Evolutionary conservation across 345 rosid species (phyloP).

Genomic region (Arabidopsis arenosa): DNA sequence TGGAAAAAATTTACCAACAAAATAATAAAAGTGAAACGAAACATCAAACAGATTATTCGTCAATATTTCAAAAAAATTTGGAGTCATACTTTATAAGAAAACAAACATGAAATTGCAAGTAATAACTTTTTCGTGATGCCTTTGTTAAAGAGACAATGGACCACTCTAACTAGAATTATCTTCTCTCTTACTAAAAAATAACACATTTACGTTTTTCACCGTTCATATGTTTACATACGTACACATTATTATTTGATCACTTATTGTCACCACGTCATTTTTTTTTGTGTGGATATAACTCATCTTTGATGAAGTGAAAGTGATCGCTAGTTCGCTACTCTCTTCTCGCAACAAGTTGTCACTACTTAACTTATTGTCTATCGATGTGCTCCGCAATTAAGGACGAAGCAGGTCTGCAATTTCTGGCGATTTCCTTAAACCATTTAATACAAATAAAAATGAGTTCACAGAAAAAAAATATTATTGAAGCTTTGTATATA

Average conservation of each 20-base stretch:
- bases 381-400: background rate
- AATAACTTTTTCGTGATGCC: background rate
- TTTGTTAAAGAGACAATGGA: background rate
- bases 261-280: background rate
- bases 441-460: background rate
- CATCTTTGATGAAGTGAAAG: background rate
- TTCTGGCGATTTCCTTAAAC: background rate
- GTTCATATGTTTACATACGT: background rate
- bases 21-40: background rate
- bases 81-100: background rate
- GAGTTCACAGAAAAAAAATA: background rate
- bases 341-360: background rate
- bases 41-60: background rate
- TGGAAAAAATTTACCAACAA: background rate
- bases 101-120: background rate
- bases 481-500: too few relatives aligned
- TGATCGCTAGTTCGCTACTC: background rate
- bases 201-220: background rate
- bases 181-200: background rate
- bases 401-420: background rate
- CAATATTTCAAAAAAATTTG: background rate
- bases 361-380: background rate
- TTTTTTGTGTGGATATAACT: background rate
- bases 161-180: background rate
- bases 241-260: background rate